Evolutionary conservation across 805 yeast species (phyloP).

Genomic region (Hyphopichia homilentoma): DNA sequence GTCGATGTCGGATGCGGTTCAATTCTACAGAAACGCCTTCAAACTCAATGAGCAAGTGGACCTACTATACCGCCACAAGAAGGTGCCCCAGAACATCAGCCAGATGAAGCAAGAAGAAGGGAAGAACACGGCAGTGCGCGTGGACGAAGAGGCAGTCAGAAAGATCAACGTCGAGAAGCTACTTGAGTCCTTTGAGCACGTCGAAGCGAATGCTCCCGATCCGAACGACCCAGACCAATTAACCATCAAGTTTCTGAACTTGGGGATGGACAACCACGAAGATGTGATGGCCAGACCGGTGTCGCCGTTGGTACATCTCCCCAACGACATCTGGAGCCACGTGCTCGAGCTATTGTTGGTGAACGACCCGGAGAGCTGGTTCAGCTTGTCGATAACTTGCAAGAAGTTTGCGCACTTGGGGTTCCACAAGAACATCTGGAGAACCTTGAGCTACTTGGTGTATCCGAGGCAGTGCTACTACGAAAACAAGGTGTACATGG

Average conservation of each 20-base stretch:
- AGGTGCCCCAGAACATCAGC: conserved; percentile 40
- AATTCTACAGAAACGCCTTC: conserved; percentile 67
- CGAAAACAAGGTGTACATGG: conserved; percentile 34
- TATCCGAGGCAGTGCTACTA: conserved; percentile 56
- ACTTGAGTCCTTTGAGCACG: conserved; percentile 30
- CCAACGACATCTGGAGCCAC: conserved; percentile 55
- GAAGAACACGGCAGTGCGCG: conserved; percentile 22
- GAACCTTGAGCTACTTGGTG: conserved; percentile 44
- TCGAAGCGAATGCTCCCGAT: conserved; percentile 26
- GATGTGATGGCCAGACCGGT: conserved; percentile 21
- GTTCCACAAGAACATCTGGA: conserved; percentile 51
- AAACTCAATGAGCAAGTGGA: conserved; percentile 61
- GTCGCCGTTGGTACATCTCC: conserved; percentile 35
- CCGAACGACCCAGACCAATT: conserved; percentile 14
- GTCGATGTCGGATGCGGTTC: conserved; percentile 77
- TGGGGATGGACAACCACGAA: conserved; percentile 19
- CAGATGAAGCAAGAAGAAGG: conserved; percentile 22
- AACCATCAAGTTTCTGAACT: conserved; percentile 22
- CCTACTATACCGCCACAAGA: conserved; percentile 55
- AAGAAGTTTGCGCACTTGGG: conserved; percentile 53
- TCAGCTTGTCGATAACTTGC: conserved; percentile 57
- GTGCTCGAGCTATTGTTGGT: conserved; percentile 47
- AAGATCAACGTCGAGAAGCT: conserved; percentile 40
- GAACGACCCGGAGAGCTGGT: conserved; percentile 61
- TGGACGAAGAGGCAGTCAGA: conserved; percentile 35